These are phyloP conservation scores for Linnemannia elongata DNA, from an alignment of 192 early-diverging fungal species.

Conservation along the genomic window DNA sequence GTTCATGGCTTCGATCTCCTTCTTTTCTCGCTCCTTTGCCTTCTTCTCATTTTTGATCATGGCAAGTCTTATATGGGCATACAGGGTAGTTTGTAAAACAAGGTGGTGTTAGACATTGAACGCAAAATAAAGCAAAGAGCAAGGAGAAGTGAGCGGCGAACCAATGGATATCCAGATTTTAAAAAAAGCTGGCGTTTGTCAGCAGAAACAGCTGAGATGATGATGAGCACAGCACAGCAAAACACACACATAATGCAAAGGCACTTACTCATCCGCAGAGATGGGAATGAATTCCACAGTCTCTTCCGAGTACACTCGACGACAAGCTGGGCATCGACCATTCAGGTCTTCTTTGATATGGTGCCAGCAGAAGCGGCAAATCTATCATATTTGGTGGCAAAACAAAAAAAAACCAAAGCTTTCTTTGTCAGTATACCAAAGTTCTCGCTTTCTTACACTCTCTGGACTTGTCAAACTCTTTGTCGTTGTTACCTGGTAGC, in stretches of 20 bases:
- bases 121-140: background rate
- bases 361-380: conserved; percentile 99
- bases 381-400: conserved; percentile 65
- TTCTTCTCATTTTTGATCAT: conserved; percentile 69
- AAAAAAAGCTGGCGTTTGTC: background rate
- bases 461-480: background rate
- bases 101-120: background rate
- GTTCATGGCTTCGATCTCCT: conserved; percentile 88
- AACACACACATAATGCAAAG: background rate
- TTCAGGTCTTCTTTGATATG: conserved; percentile 96
- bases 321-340: conserved; percentile 95
- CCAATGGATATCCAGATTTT: background rate
- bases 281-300: conserved; percentile 90
- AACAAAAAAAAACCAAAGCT: background rate
- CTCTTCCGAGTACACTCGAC: conserved; percentile 93
- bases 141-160: conserved; percentile 6
- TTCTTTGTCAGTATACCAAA: background rate
- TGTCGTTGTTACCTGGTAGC: conserved; percentile 85
- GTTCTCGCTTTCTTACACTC: background rate
- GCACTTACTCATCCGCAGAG: conserved; percentile 88
- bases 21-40: conserved; percentile 92
- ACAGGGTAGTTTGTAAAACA: background rate
- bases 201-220: background rate
- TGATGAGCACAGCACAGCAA: background rate
- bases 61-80: conserved; percentile 45